phyloP scores from a whole-genome alignment of 2,329 filamentous ascomycete species.

The Laburnicola sp. region DNA sequence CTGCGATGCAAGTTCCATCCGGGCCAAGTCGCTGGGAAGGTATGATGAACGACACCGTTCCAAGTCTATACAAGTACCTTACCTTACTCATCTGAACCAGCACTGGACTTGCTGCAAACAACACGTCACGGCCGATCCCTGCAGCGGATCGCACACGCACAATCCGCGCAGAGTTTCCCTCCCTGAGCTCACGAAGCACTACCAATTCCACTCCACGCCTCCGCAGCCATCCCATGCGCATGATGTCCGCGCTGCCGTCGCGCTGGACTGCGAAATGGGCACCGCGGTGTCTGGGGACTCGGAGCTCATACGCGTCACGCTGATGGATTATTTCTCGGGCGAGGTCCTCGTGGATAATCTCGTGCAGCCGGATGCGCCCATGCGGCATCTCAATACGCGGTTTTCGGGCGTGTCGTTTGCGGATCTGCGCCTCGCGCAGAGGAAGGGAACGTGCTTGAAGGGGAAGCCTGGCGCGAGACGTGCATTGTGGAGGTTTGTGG shows the following conservation, averaged over 20 bases:
- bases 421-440: slow-evolving; percentile 46
- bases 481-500: slow-evolving; percentile 51
- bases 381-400: slow-evolving; percentile 56
- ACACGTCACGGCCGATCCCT: slow-evolving; percentile 13
- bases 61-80: background rate
- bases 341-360: slow-evolving; percentile 55
- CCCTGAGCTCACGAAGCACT: slow-evolving; percentile 10
- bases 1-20: slow-evolving; percentile 1
- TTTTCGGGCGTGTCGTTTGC: slow-evolving; percentile 54
- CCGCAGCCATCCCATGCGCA: background rate
- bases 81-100: background rate
- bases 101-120: slow-evolving; percentile 16
- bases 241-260: slow-evolving; percentile 38
- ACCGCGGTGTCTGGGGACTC: slow-evolving; percentile 49
- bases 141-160: slow-evolving; percentile 11
- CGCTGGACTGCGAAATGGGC: slow-evolving; percentile 62
- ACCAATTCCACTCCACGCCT: slow-evolving; percentile 19
- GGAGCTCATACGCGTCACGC: slow-evolving; percentile 57
- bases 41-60: background rate
- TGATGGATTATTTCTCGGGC: slow-evolving; percentile 55
- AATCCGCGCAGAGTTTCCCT: slow-evolving; percentile 5
- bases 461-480: slow-evolving; percentile 50
- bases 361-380: slow-evolving; percentile 52
- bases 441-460: slow-evolving; percentile 40
- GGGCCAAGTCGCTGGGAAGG: slow-evolving; percentile 5